Evolutionary conservation across 495 filamentous ascomycete species (phyloP), one percentile per base, ranked within the genome.

Genomic region (Podospora appendiculata): DNA sequence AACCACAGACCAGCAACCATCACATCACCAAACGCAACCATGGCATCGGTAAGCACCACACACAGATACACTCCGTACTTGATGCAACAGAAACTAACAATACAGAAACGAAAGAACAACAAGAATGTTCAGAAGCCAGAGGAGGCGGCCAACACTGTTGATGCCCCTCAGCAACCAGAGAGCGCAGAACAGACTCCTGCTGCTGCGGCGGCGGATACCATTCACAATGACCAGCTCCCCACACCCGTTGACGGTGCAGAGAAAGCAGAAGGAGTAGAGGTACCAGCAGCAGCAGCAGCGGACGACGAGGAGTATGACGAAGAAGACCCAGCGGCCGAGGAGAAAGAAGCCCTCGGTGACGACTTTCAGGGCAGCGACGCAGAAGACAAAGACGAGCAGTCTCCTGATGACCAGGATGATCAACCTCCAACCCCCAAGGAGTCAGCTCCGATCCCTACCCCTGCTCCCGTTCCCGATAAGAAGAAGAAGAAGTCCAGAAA

Each of bases 21-120:
- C 25, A 25, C 2, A 25, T 5, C 25, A 25, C 25, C 13, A 39
- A 39, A 49, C 17, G 18, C 16, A 11, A 52, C 41, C 44, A 65
- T 67, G 64, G 50, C 52, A 53, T 60, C 65, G 12, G 65, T 64
- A 58, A 58, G 58, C 43, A 41, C 8, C 9, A 13, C 2, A 38
- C 36, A 1, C 2, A 38, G 3, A 1, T 38, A 13, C 9, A 38
- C 36, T 38, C 36, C 36, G 13, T 38, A 13, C 12, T 11, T 12
- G 2, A 42, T 14, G 2, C 4, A 3, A 9, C 5, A 38, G 19
- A 25, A 32, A 4, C n/a, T 16, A 5, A 19, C 10, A 49, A 25
- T 6, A 8, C 18, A 16, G 25, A 40, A 57, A 52, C 51, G 58
- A 41, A 50, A 58, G n/a, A 45, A 39, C 41, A 47, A 56, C 50